These are phyloP conservation scores for Pseudogymnoascus sp. DNA, from an alignment of 2,329 filamentous ascomycete genomes.

Conservation along the genomic window DNA sequence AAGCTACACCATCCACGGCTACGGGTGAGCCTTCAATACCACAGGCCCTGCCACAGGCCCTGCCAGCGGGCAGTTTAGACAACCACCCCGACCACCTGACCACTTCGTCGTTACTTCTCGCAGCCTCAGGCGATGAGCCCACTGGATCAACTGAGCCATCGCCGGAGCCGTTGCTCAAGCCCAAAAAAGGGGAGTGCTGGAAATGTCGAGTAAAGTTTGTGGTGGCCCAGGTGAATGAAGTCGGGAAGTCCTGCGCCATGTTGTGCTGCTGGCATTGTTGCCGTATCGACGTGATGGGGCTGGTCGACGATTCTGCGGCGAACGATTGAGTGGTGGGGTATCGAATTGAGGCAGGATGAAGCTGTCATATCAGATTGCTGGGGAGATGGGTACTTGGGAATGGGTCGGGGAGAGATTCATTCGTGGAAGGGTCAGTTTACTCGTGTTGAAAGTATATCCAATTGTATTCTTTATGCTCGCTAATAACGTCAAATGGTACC, in stretches of 20 bases:
- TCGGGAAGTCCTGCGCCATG: background rate
- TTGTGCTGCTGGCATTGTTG: slow-evolving; percentile 5
- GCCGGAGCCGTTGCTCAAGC: background rate
- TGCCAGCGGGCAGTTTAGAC: background rate
- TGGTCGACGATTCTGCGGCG: background rate
- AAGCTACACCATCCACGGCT: background rate
- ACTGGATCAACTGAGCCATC: background rate
- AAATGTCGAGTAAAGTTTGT: background rate
- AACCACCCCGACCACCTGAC: background rate
- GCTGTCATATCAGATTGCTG: background rate
- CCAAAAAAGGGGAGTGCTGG: slow-evolving; percentile 5
- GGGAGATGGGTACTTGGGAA: background rate
- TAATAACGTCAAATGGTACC: background rate
- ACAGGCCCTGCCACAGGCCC: background rate
- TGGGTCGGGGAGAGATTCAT: background rate
- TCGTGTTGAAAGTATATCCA: slow-evolving; percentile 3
- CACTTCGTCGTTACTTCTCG: background rate
- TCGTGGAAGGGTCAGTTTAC: background rate
- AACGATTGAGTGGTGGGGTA: background rate
- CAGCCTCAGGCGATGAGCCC: background rate
- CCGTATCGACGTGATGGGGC: background rate
- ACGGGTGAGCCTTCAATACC: background rate
- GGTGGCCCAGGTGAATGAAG: background rate
- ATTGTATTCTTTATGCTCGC: slow-evolving; percentile 7
- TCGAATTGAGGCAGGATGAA: background rate